Evolutionary conservation across 176 grass and related monocot species (phyloP).

Genomic region (Guadua angustifolia): DNA sequence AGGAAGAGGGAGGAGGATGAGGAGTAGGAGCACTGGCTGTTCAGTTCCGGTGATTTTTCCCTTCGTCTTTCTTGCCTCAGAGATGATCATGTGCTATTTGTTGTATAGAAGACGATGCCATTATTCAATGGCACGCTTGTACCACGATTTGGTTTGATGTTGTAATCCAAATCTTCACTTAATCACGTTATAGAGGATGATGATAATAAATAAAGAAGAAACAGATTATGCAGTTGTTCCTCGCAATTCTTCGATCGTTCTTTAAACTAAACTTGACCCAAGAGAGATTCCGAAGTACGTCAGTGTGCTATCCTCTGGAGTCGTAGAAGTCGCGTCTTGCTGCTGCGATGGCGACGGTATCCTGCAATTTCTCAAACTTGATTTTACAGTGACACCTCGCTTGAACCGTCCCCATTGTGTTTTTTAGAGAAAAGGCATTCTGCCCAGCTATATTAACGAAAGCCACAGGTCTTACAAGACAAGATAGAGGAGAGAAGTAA

Average conservation of each 20-base stretch:
- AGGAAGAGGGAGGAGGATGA: conserved; percentile 82
- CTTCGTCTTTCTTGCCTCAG: neutral
- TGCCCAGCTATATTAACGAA: no score
- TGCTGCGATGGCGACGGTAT: no score
- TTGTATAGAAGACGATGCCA: conserved; percentile 44
- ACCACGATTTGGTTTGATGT: conserved; percentile 22
- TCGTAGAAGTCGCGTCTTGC: no score
- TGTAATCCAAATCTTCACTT: neutral
- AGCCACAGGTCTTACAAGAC: no score
- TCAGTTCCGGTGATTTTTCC: neutral
- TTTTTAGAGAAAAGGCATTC: no score
- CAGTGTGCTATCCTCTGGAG: no score
- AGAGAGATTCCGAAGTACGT: neutral
- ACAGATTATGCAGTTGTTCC: conserved; percentile 17
- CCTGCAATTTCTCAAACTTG: no score
- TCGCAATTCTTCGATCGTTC: neutral
- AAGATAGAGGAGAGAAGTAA: no score
- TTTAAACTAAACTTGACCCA: neutral
- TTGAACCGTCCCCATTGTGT: no score
- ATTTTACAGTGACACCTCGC: no score
- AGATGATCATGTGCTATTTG: neutral
- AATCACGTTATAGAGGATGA: conserved; percentile 24
- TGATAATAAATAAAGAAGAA: conserved; percentile 44
- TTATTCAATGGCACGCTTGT: conserved; percentile 21
- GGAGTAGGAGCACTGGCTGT: conserved; percentile 40